These are phyloP conservation scores for Podaxis sp. DNA, from an alignment of 768 basidiomycete genomes.

Conservation along the genomic window DNA sequence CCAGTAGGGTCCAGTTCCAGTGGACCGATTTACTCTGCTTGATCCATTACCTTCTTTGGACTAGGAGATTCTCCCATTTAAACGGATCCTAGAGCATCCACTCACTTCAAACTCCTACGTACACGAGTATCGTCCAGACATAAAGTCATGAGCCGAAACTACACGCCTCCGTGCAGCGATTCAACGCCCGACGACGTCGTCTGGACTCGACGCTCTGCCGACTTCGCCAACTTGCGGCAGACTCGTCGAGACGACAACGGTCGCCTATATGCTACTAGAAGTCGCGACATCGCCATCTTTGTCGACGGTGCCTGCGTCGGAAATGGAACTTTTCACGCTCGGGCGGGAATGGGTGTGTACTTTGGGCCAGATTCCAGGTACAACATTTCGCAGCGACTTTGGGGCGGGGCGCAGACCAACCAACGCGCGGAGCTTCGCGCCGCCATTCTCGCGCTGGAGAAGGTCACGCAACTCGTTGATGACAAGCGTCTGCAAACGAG, in stretches of 20 bases:
- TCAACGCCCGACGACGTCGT: neutral
- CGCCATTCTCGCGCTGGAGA: conserved; percentile 9
- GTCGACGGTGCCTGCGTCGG: conserved; percentile 12
- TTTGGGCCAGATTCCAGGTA: conserved; percentile 9
- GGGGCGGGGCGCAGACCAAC: conserved; percentile 8
- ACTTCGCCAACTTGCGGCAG: neutral
- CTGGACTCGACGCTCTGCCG: neutral
- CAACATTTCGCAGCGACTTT: conserved; percentile 4
- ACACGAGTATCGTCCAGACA: no score
- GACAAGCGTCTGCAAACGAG: neutral
- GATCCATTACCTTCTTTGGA: no score
- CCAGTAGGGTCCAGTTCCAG: no score
- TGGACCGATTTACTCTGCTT: no score
- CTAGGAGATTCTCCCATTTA: no score
- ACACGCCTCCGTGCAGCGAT: neutral
- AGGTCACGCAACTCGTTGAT: neutral
- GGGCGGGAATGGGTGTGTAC: conserved; percentile 9
- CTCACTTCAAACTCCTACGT: no score
- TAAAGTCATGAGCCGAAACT: neutral
- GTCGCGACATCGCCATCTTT: conserved; percentile 8
- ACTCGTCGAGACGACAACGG: neutral
- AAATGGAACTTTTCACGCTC: conserved; percentile 8
- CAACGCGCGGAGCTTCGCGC: conserved; percentile 14
- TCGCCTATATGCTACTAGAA: neutral
- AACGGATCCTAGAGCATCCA: no score